phyloP scores from a whole-genome alignment of 306 rosid genomes.

The Castanopsis chinensis region DNA sequence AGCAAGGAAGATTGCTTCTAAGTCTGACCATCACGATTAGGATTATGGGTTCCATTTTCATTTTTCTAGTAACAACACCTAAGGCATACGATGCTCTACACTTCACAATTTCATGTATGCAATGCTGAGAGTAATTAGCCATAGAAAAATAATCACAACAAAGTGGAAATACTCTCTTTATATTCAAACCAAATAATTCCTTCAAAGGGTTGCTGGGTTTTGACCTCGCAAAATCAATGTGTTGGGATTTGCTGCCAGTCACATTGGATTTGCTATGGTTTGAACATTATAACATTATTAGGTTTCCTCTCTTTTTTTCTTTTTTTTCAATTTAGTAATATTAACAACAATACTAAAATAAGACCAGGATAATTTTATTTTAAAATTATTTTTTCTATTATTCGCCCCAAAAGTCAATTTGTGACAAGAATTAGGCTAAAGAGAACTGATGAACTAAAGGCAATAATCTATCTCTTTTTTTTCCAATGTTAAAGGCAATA shows the following conservation, averaged over 20 bases:
- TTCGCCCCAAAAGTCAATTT: background rate
- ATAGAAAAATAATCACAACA: background rate
- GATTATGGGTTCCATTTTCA: no score
- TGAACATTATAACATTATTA: background rate
- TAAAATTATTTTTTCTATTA: background rate
- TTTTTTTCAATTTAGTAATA: background rate
- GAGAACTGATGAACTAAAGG: background rate
- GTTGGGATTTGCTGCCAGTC: background rate
- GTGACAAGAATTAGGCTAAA: background rate
- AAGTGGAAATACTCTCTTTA: background rate
- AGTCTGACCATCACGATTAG: no score
- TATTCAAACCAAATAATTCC: conserved; percentile 15
- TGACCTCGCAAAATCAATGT: conserved; percentile 15
- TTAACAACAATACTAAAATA: background rate
- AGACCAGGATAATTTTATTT: background rate
- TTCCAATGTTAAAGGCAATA: background rate
- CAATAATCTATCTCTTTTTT: background rate
- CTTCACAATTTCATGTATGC: background rate
- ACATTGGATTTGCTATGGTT: background rate
- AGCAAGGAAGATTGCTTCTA: no score
- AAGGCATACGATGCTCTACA: background rate
- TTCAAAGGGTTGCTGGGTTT: conserved; percentile 12
- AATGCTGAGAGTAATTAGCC: background rate
- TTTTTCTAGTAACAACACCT: background rate
- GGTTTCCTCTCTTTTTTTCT: background rate